A percentile compares a stretch with the other conserved stretches of the same genome.
phyloP scores from a whole-genome alignment of 495 filamentous ascomycete species.

The Daldinia decipiens region DNA sequence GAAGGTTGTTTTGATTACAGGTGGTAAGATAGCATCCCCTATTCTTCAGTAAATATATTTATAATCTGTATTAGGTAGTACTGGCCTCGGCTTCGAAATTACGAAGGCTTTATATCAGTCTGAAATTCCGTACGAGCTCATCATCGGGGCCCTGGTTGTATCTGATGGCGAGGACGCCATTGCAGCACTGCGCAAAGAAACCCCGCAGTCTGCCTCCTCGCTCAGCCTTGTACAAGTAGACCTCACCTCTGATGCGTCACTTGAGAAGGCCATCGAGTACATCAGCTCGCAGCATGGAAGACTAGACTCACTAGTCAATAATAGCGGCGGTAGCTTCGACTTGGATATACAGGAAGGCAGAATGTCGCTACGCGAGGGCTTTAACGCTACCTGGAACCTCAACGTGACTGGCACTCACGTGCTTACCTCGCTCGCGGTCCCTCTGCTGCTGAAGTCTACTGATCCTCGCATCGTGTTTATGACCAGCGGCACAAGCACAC shows the following conservation, averaged over 20 bases:
- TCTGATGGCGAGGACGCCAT: slow-evolving; percentile 60
- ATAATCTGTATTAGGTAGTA: slow-evolving; percentile 50
- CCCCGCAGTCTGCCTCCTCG: slow-evolving; percentile 50
- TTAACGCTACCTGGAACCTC: slow-evolving; percentile 61
- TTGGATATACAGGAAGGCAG: slow-evolving; percentile 35
- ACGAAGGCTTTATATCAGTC: slow-evolving; percentile 58
- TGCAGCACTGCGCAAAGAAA: slow-evolving; percentile 46
- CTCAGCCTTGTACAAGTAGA: slow-evolving; percentile 59
- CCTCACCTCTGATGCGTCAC: slow-evolving; percentile 63
- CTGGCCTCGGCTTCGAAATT: slow-evolving; percentile 62
- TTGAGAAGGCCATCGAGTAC: slow-evolving; percentile 52
- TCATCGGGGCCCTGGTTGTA: slow-evolving; percentile 58
- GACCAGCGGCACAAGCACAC: slow-evolving; percentile 59
- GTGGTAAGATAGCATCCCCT: slow-evolving; percentile 33
- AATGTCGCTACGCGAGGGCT: slow-evolving; percentile 53
- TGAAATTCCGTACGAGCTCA: slow-evolving; percentile 56
- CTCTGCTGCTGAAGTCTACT: slow-evolving; percentile 56
- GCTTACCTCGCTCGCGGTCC: slow-evolving; percentile 57
- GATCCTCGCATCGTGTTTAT: slow-evolving; percentile 63
- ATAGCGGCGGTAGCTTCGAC: slow-evolving; percentile 58
- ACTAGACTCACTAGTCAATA: slow-evolving; percentile 65
- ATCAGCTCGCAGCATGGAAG: slow-evolving; percentile 53
- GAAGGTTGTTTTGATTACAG: slow-evolving; percentile 46
- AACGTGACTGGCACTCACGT: slow-evolving; percentile 62
- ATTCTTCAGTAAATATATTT: neutral